A percentile compares a stretch with the other conserved stretches of the same genome.
Conservation (phyloP, 2,329 filamentous ascomycete species). For the Fusarium ambrosium region DNA sequence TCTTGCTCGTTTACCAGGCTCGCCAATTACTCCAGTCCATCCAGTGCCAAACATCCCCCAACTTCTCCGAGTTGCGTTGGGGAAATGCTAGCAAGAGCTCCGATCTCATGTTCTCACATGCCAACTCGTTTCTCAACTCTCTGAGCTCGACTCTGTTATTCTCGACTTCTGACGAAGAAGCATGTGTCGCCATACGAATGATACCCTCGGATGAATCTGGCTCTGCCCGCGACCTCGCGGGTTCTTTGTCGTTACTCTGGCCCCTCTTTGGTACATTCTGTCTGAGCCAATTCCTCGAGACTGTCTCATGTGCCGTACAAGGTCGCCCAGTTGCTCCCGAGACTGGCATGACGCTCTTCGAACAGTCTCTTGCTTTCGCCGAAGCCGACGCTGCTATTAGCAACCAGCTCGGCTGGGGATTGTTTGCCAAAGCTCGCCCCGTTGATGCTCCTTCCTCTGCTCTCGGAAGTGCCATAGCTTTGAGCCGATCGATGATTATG, state of each 20-base stretch:
- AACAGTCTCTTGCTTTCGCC: slow-evolving; percentile 95
- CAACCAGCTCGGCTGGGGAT: slow-evolving; percentile 80
- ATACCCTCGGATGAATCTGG: slow-evolving; percentile 64
- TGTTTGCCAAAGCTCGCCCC: slow-evolving; percentile 66
- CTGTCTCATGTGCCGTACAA: slow-evolving; percentile 87
- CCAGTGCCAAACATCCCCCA: slow-evolving; percentile 88
- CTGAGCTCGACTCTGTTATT: slow-evolving; percentile 80
- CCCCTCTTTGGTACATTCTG: slow-evolving; percentile 79
- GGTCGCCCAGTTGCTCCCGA: slow-evolving; percentile 85
- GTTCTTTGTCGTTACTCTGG: slow-evolving; percentile 84
- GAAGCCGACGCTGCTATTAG: slow-evolving; percentile 92
- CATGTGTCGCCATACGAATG: slow-evolving; percentile 84
- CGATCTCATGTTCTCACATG: slow-evolving; percentile 77
- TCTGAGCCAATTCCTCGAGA: slow-evolving; percentile 89
- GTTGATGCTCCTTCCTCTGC: slow-evolving; percentile 45
- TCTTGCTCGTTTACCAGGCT: slow-evolving; percentile 78
- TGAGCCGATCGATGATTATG: slow-evolving; percentile 77
- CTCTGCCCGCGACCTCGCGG: slow-evolving; percentile 69
- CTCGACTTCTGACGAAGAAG: slow-evolving; percentile 79
- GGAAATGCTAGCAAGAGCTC: slow-evolving; percentile 74
- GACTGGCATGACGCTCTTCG: slow-evolving; percentile 95
- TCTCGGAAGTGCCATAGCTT: slow-evolving; percentile 57
- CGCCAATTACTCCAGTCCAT: slow-evolving; percentile 83
- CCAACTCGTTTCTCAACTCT: slow-evolving; percentile 78
- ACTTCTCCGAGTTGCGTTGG: slow-evolving; percentile 79